Evolutionary conservation across 345 rosid genomes (phyloP).

Genomic region (Erucastrum elatum): DNA sequence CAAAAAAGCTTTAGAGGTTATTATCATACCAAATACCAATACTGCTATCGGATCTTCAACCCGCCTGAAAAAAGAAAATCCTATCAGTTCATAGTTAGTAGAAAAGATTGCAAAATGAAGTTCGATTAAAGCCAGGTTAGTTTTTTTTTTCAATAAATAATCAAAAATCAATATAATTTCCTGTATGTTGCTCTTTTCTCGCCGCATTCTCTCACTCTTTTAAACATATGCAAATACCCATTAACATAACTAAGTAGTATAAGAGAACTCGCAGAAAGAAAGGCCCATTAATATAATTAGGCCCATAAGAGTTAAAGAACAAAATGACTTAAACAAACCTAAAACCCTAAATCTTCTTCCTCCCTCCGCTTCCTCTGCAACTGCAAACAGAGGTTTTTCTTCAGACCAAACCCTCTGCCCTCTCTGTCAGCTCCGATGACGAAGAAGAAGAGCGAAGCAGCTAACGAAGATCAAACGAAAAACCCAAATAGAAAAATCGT

Average conservation of each 20-base stretch:
- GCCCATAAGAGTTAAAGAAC: constrained; percentile 6
- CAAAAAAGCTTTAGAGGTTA: too few species aligned
- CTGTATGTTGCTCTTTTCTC: background rate
- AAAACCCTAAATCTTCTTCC: constrained; percentile 35
- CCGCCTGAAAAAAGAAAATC: too few species aligned
- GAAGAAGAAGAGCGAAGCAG: constrained; percentile 19
- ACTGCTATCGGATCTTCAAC: too few species aligned
- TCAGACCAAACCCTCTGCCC: constrained; percentile 2
- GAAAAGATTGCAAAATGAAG: too few species aligned
- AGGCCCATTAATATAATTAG: background rate
- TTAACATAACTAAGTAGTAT: background rate
- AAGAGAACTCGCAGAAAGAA: background rate
- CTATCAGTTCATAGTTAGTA: too few species aligned
- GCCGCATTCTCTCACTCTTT: background rate
- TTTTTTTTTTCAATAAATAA: background rate
- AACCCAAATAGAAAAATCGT: background rate
- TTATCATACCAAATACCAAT: too few species aligned
- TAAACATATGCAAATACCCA: background rate
- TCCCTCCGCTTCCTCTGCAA: background rate
- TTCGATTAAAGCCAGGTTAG: too few species aligned
- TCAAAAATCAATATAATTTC: background rate
- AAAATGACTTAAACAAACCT: background rate
- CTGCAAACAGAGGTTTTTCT: background rate
- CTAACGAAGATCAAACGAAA: background rate
- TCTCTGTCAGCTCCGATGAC: constrained; percentile 14